phyloP scores from a whole-genome alignment of 2,329 filamentous ascomycete species.

The Metarhizium humberi region DNA sequence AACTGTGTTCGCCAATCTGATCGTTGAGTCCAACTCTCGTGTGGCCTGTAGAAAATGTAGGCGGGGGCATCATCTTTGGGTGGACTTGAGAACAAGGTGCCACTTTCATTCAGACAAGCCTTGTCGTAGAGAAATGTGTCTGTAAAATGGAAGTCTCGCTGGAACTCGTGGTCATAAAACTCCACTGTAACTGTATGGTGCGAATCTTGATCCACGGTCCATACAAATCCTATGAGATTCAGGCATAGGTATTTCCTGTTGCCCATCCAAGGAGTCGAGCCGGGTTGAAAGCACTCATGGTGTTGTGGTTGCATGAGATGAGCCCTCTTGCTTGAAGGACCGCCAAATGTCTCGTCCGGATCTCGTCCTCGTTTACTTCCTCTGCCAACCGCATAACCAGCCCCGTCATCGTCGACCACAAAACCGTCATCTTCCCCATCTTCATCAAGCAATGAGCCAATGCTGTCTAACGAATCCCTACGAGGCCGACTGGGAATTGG shows the following conservation, averaged over 20 bases:
- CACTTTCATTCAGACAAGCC: constrained; percentile 79
- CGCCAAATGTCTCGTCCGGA: constrained; percentile 40
- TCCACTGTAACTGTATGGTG: constrained; percentile 93
- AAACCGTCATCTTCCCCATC: constrained; percentile 61
- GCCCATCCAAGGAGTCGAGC: constrained; percentile 91
- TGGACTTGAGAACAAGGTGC: constrained; percentile 76
- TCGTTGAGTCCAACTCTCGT: constrained; percentile 91
- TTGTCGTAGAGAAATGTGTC: constrained; percentile 96
- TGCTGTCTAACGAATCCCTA: constrained; percentile 60
- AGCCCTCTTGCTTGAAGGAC: constrained; percentile 38
- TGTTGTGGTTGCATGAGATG: constrained; percentile 51
- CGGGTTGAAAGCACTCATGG: constrained; percentile 84
- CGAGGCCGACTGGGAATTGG: constrained; percentile 40
- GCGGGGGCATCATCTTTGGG: constrained; percentile 58
- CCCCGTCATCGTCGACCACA: constrained; percentile 89
- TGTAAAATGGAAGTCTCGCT: constrained; percentile 94
- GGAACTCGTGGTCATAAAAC: constrained; percentile 89
- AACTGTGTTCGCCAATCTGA: constrained; percentile 83
- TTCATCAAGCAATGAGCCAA: constrained; percentile 72
- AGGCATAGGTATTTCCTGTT: constrained; percentile 89
- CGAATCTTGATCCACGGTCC: constrained; percentile 92
- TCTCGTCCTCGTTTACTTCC: constrained; percentile 39
- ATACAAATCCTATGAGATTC: constrained; percentile 88
- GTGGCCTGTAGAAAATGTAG: constrained; percentile 89
- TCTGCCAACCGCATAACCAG: constrained; percentile 64